Conservation (phyloP, 2,329 filamentous ascomycete species). For the Talaromyces sp. region DNA sequence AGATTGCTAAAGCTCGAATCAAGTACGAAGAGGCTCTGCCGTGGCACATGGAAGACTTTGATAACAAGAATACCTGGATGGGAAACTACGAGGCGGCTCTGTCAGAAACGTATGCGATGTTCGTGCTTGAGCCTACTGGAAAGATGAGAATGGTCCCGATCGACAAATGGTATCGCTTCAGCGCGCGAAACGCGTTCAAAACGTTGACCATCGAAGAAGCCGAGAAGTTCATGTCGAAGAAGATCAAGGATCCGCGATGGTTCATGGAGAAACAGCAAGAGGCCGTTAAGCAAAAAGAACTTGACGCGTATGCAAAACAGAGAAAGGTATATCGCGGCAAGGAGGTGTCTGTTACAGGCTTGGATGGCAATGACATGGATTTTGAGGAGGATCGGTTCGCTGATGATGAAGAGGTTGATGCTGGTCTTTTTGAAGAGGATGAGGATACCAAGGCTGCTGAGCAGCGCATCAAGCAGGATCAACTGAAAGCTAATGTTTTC, state of each 20-base stretch:
- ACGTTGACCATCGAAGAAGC: slow-evolving; percentile 78
- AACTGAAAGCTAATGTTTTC: slow-evolving; percentile 84
- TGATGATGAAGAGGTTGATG: slow-evolving; percentile 76
- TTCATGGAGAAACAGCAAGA: slow-evolving; percentile 63
- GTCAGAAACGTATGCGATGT: slow-evolving; percentile 74
- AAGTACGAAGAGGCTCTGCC: slow-evolving; percentile 93
- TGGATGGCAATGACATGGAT: slow-evolving; percentile 64
- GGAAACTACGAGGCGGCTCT: slow-evolving; percentile 86
- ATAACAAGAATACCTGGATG: slow-evolving; percentile 91
- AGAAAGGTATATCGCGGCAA: slow-evolving; percentile 47
- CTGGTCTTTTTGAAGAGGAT: slow-evolving; percentile 73
- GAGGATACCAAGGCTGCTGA: slow-evolving; percentile 73
- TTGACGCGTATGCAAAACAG: slow-evolving; percentile 53
- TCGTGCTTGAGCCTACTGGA: slow-evolving; percentile 67
- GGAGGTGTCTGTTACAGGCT: slow-evolving; percentile 46
- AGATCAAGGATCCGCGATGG: slow-evolving; percentile 74
- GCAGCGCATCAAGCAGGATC: slow-evolving; percentile 71
- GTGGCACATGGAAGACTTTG: slow-evolving; percentile 95
- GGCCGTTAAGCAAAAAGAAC: slow-evolving; percentile 53
- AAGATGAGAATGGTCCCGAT: slow-evolving; percentile 83
- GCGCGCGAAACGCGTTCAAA: slow-evolving; percentile 60
- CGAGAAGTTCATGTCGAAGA: slow-evolving; percentile 77
- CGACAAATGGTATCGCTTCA: slow-evolving; percentile 86
- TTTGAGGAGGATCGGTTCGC: slow-evolving; percentile 74
- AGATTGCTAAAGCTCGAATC: slow-evolving; percentile 62